phyloP scores from a whole-genome alignment of 768 basidiomycete species.

The Boletellus ananiceps region DNA sequence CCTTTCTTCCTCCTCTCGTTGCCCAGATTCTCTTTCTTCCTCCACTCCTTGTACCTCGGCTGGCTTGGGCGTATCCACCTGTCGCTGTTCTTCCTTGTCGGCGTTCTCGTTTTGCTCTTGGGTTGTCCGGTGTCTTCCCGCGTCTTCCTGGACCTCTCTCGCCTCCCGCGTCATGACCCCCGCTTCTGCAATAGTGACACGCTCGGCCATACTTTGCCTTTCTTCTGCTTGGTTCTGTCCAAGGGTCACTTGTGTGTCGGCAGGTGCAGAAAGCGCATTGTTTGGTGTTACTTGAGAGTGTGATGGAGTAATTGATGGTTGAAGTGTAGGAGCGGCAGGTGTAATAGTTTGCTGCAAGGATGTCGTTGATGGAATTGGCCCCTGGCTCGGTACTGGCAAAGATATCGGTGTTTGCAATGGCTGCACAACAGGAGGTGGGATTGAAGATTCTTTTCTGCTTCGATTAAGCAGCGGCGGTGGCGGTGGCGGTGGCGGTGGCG shows the following conservation, averaged over 20 bases:
- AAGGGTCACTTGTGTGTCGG: conserved; percentile 29
- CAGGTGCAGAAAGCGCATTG: background rate
- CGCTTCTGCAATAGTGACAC: background rate
- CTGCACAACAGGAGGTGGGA: background rate
- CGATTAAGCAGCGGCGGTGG: conserved; percentile 10
- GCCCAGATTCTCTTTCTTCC: background rate
- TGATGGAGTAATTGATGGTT: conserved; percentile 20
- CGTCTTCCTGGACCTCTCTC: background rate
- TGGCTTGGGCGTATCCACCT: background rate
- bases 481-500: conserved; percentile 16
- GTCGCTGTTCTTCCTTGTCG: background rate
- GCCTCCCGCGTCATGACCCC: background rate
- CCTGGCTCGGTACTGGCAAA: conserved; percentile 1
- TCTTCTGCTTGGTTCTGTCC: conserved; percentile 43
- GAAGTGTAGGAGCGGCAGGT: conserved; percentile 11
- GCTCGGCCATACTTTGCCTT: background rate
- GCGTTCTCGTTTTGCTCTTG: conserved; percentile 22
- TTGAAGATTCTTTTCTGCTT: background rate
- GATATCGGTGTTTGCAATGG: conserved; percentile 5
- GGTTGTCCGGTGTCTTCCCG: conserved; percentile 1
- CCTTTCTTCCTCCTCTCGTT: conserved; percentile 1
- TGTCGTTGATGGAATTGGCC: conserved; percentile 3
- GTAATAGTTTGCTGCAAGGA: background rate
- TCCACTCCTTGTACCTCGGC: background rate
- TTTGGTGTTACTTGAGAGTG: conserved; percentile 9